Evolutionary conservation across 805 yeast genomes (phyloP), one percentile per base, ranked within the genome.

Genomic region (Metschnikowia anglica): DNA sequence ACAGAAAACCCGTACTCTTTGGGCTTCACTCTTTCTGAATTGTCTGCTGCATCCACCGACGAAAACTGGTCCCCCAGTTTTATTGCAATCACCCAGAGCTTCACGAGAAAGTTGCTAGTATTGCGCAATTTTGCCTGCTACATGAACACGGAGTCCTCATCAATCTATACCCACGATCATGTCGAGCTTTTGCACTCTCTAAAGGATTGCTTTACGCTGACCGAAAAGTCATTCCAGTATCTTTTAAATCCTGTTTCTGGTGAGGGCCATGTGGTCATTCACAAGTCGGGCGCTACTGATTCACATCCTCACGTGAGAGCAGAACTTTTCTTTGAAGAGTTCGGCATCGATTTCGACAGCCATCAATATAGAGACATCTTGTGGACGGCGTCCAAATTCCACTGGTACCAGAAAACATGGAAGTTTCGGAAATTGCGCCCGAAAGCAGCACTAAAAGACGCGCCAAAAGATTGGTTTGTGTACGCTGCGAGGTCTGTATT

Each of bases 1-100:
- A 82, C 95, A 0, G 84, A 81, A 44, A 58, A 61, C 23, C 95
- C 97, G 2, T 87, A 86, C 52, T 74, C 97, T 0, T 65, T 89
- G 28, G 99, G 99, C 3, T 54, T 88, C 13, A 84, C 95, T 0
- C 72, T 93, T 37, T 77, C 79, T 31, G 98, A 93, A 64, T 71
- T 93, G 31, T 88, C 97, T 0, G 98, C 97, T 0, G 85, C 89
- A 0, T 88, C 97, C 1, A 83, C 98, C 0, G 90, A 91, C 62
- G 82, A 76, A 23, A 66, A 76, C 26, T 93, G 98, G 98, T 65
- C 74, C 17, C 93, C 95, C 2, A 83, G 84, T 15, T 91, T 91
- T 61, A 84, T 93, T 21, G 78, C 91, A 2, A 81, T 83, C 20
- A 72, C 85, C 3, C 79, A 80, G 23, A 59, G 72, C 13, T 71